A percentile compares a stretch with the other conserved stretches of the same genome.
Conservation (phyloP, 2,329 filamentous ascomycete genomes). For the Colletotrichum sp. region DNA sequence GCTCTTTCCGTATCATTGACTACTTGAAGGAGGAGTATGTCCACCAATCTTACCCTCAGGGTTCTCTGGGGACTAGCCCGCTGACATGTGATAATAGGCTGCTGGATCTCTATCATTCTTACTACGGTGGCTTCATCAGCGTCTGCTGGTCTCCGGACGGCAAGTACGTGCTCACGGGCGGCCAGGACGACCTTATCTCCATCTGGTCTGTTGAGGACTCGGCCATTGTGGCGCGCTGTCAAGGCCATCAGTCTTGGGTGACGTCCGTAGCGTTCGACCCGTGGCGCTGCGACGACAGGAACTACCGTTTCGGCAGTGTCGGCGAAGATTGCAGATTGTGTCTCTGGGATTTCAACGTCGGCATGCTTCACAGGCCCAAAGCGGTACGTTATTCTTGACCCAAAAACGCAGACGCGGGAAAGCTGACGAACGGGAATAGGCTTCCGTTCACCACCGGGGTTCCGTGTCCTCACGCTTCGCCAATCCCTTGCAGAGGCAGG, state of each 20-base stretch:
- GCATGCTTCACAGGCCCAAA: slow-evolving; percentile 93
- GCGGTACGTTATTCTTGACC: slow-evolving; percentile 59
- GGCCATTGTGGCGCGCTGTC: slow-evolving; percentile 86
- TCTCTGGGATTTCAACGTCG: slow-evolving; percentile 96
- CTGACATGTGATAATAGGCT: slow-evolving; percentile 56
- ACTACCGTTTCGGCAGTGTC: slow-evolving; percentile 94
- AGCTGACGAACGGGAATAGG: slow-evolving; percentile 33
- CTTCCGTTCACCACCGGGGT: slow-evolving; percentile 60
- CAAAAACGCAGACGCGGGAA: not conserved
- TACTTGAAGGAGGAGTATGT: slow-evolving; percentile 87
- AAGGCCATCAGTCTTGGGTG: slow-evolving; percentile 96
- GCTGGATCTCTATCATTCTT: slow-evolving; percentile 86
- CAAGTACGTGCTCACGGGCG: slow-evolving; percentile 92
- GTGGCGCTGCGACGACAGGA: slow-evolving; percentile 94
- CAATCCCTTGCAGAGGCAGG: slow-evolving; percentile 56
- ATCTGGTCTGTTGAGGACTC: slow-evolving; percentile 92
- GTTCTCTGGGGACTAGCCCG: not conserved
- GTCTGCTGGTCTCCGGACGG: slow-evolving; percentile 98
- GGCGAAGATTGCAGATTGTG: slow-evolving; percentile 91
- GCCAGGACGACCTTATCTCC: slow-evolving; percentile 93
- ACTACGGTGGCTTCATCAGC: slow-evolving; percentile 91
- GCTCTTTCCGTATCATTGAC: slow-evolving; percentile 87
- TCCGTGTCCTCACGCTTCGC: slow-evolving; percentile 58
- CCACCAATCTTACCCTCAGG: not conserved
- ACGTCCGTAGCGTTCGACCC: slow-evolving; percentile 93